Base-by-base conservation (phyloP, 306 rosid species). In the Prunus dulcis region DNA sequence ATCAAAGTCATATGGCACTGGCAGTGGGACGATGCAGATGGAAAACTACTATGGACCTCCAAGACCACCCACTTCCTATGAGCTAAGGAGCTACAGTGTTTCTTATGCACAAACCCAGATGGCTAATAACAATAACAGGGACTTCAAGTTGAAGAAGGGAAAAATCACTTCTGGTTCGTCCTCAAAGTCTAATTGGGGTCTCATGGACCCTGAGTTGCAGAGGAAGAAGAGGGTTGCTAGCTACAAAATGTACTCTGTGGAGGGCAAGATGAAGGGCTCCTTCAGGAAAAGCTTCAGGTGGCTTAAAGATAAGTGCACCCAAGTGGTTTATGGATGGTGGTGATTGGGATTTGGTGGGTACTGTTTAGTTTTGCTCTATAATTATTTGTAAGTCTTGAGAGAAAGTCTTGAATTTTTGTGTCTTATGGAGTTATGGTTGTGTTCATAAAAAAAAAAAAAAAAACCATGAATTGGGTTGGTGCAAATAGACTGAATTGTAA, bases 181-280 rank as follows among this genome's bases (percentile, higher is more conserved):
- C 19, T 76, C 93, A 7, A 38, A 38, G 43, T 38, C 43, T 47
- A 92, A 83, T 64, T 85, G 81, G 87, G 81, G 71, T 65, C 58
- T 90, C 3, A 56, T 75, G 47, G 96, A 95, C 78, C 93, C 93
- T 80, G 97, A 95, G 85, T 76, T 95, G 83, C 95, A 92, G 89
- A 88, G 97, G 85, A 90, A 87, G 87, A 92, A 79, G 76, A 90
- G 98, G 83, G 93, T 95, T 74, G 96, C 97, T 10, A 82, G 89
- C 79, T 95, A 95, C 77, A 95, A 95, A 72, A 88, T 92, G 96
- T 95, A 92, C 50, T 80, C 97, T 53, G 96, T 84, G 8, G 98
- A 95, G 76, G 97, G 97, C 1, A 88, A 92, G 66, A 79, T 92
- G 89, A 95, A 89, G 79, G 96, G 98, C 0, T 90, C 98, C 56